Percentiles rank a stretch among this genome's conserved stretches.
phyloP scores from a whole-genome alignment of 2,329 filamentous ascomycete species.

The Fusarium denticulatum region DNA sequence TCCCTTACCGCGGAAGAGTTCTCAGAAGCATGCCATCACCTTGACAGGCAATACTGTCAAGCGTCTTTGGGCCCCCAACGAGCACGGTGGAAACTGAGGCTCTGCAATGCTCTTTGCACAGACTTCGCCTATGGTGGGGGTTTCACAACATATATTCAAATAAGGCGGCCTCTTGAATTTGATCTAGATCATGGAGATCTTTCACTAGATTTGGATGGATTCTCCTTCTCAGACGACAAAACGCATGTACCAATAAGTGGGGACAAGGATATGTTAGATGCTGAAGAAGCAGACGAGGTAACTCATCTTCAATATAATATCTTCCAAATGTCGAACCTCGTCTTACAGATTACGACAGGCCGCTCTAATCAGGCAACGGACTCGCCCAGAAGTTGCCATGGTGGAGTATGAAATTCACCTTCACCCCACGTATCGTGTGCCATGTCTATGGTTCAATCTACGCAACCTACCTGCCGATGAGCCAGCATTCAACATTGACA shows the following conservation, averaged over 20 bases:
- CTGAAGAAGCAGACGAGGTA: conserved; percentile 64
- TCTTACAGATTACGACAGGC: conserved; percentile 50
- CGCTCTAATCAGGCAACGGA: conserved; percentile 48
- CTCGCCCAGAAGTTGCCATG: conserved; percentile 52
- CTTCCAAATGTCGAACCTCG: not conserved
- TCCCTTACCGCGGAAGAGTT: conserved; percentile 71
- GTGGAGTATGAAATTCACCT: conserved; percentile 79
- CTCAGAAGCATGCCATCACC: conserved; percentile 68
- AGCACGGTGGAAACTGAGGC: conserved; percentile 63
- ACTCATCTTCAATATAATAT: conserved; percentile 26
- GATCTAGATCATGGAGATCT: conserved; percentile 57
- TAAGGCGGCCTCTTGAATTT: conserved; percentile 62
- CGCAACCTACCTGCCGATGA: conserved; percentile 66
- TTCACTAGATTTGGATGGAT: conserved; percentile 55
- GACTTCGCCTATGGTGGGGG: conserved; percentile 54
- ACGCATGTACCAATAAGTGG: conserved; percentile 37
- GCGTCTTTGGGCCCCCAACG: conserved; percentile 66
- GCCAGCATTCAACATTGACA: conserved; percentile 70
- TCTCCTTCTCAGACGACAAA: conserved; percentile 54
- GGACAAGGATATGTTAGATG: conserved; percentile 60
- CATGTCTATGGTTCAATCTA: conserved; percentile 80
- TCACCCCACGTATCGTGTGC: conserved; percentile 78
- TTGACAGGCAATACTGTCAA: conserved; percentile 68
- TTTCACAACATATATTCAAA: conserved; percentile 65
- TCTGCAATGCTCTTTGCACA: conserved; percentile 61